Base-by-base conservation (phyloP, 306 rosid genomes). In the Rubus idaeus region DNA sequence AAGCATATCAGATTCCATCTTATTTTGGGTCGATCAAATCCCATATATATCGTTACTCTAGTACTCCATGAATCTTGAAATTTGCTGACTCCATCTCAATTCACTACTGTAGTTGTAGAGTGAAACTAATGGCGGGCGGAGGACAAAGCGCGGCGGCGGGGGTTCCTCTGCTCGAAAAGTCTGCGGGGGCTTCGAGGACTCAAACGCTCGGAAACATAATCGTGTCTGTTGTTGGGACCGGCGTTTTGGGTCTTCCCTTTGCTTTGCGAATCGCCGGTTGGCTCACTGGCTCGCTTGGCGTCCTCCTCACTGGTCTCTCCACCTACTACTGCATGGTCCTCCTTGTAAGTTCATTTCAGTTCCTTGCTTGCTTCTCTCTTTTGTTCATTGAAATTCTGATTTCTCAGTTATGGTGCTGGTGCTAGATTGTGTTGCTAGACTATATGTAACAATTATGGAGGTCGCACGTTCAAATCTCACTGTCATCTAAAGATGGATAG, bases 321-420 rank as follows among this genome's bases (percentile, higher is more conserved):
- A 85, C 91, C 81, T 90, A 80, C 84, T 94, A 90, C 45, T 91
- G 98, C 89, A 91, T 94, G 98, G 91, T 91, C 12, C 84, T 94
- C 4, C 98, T 94, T 76, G 98, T 94, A 11, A 63, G 94, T 90
- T 30, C 42, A 66, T 56, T 65, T 68, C 14, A 56, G 52, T 72
- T 13, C 26, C 47, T 57, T 30, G 35, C 35, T 3, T 66, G 16
- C 35, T 57, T 37, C 66, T 47, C 42, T 42, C 30, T 55, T 7
- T 37, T 51, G n/a, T 37, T 55, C 26, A 16, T 20, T 30, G 2
- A 50, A 13, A 14, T 60, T 60, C 8, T 23, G 40, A 26, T 1
- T 60, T 60, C 41, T 11, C 9, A 30, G 18, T 63, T 14, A 2
- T 12, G n/a, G 3, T 60, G 8, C 1, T 26, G 5, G 14, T 57